phyloP scores from a whole-genome alignment of 352 stramenopile genomes.

The Phytophthora multivora region DNA sequence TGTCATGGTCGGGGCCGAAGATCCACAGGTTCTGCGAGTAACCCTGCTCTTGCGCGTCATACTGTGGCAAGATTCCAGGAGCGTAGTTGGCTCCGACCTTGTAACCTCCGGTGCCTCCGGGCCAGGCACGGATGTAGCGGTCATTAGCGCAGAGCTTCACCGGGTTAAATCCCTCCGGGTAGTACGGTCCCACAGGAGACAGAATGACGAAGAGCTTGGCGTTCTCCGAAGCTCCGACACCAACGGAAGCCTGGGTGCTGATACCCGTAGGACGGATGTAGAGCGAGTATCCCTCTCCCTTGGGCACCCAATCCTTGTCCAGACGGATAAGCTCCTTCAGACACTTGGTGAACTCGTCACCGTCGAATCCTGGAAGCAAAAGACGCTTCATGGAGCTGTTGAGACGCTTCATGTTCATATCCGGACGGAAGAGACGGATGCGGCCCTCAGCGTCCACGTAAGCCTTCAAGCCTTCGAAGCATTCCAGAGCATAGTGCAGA shows the following conservation, averaged over 20 bases:
- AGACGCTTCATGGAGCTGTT: slow-evolving; percentile 94
- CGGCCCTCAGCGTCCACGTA: slow-evolving; percentile 88
- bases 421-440: slow-evolving; percentile 94
- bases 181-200: slow-evolving; percentile 98
- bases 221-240: slow-evolving; percentile 85
- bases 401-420: slow-evolving; percentile 97
- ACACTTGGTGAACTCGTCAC: slow-evolving; percentile 90
- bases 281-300: slow-evolving; percentile 95
- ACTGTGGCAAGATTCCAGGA: slow-evolving; percentile 92
- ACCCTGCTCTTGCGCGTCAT: slow-evolving; percentile 82
- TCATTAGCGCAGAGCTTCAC: slow-evolving; percentile 93
- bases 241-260: slow-evolving; percentile 91
- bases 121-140: slow-evolving; percentile 95
- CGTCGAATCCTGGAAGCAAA: slow-evolving; percentile 90
- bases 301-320: slow-evolving; percentile 94
- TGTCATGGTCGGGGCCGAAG: slow-evolving; percentile 93
- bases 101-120: slow-evolving; percentile 92
- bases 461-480: slow-evolving; percentile 97
- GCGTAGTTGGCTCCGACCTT: slow-evolving; percentile 95
- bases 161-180: slow-evolving; percentile 93
- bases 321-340: slow-evolving; percentile 84
- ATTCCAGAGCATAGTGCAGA: slow-evolving; percentile 96
- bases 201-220: slow-evolving; percentile 97
- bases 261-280: slow-evolving; percentile 97
- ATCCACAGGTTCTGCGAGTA: slow-evolving; percentile 96